Base-by-base conservation (phyloP, 2,329 filamentous ascomycete species). In the Phaeomoniella chlamydospora region DNA sequence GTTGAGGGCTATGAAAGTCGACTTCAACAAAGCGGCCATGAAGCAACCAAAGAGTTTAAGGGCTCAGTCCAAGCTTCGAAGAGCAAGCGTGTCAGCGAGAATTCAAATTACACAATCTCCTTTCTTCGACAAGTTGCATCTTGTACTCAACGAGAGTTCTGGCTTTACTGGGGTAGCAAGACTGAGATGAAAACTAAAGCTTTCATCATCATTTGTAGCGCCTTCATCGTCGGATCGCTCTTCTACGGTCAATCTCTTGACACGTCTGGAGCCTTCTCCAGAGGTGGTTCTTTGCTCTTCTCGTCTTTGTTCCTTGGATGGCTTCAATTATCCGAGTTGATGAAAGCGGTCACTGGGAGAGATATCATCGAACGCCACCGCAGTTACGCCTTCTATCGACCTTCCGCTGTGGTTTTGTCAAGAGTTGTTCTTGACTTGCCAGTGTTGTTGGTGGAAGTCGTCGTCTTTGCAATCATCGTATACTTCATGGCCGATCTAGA, bases 271-370 rank as follows among this genome's bases (percentile, higher is more conserved):
- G 70, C 74, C 10, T 81, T 80, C 52, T 60, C 67, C 4, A 65
- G 75, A 44, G 72, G 75, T 4, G 76, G 77, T 51, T 63, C 69
- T 5, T 55, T 74, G 5, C 80, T 80, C 64, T 79, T 80, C 57
- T 74, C 71, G 1, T 74, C 79, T 42, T 52, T 80, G 18, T 77
- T 80, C 56, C 61, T 80, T 4, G 67, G 66, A 38, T 80, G 75
- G 76, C 65, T 90, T 4, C 81, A 87, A 41, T 60, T 92, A 33
- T 74, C 77, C 0, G 83, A 92, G 53, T 65, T 87, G 37, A 84
- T 82, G 69, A 79, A 78, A 43, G 81, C 80, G 31, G 77, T 88
- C 5, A 71, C 72, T 35, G 78, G 82, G 4, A 68, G 83, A 37
- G 67, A 67, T 0, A 75, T 90, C 13, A 84, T 70, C 43, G 78